phyloP scores from a whole-genome alignment of 169 alveolate genomes.

The Cyclospora cayetanensis region DNA sequence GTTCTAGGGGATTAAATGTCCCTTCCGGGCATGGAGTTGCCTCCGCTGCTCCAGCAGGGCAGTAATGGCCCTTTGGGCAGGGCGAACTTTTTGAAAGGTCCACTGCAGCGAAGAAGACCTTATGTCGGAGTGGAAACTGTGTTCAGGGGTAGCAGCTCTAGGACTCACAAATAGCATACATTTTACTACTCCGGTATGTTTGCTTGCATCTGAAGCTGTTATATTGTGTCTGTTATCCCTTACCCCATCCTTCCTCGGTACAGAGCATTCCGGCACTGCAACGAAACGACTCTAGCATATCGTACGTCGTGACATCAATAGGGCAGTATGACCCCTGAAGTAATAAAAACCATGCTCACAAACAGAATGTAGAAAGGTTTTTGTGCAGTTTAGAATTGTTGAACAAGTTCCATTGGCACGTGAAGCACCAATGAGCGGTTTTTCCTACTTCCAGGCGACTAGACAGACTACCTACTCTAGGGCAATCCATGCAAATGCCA shows the following conservation, averaged over 20 bases:
- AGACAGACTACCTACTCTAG: slow-evolving; percentile 21
- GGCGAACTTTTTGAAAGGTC: slow-evolving; percentile 38
- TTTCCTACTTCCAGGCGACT: too few species aligned
- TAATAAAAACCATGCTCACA: too few species aligned
- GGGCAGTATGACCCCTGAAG: slow-evolving; percentile 40
- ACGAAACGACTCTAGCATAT: neutral
- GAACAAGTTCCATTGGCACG: too few species aligned
- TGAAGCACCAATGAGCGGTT: too few species aligned
- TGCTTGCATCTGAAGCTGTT: too few species aligned
- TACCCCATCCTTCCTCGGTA: slow-evolving; percentile 35
- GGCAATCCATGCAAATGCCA: neutral
- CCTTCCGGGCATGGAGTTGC: slow-evolving; percentile 74
- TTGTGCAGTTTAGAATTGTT: too few species aligned
- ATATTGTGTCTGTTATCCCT: neutral
- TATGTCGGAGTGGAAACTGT: too few species aligned
- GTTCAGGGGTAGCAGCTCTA: too few species aligned
- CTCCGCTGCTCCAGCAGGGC: slow-evolving; percentile 59
- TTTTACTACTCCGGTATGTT: too few species aligned
- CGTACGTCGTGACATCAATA: slow-evolving; percentile 28
- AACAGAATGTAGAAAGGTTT: too few species aligned
- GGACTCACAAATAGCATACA: too few species aligned
- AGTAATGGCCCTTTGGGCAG: slow-evolving; percentile 71
- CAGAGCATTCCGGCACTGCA: slow-evolving; percentile 54
- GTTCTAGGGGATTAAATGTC: slow-evolving; percentile 72
- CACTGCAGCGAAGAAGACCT: neutral